Conservation (phyloP, 2,329 filamentous ascomycete species). For the Lecanicillium sp. region DNA sequence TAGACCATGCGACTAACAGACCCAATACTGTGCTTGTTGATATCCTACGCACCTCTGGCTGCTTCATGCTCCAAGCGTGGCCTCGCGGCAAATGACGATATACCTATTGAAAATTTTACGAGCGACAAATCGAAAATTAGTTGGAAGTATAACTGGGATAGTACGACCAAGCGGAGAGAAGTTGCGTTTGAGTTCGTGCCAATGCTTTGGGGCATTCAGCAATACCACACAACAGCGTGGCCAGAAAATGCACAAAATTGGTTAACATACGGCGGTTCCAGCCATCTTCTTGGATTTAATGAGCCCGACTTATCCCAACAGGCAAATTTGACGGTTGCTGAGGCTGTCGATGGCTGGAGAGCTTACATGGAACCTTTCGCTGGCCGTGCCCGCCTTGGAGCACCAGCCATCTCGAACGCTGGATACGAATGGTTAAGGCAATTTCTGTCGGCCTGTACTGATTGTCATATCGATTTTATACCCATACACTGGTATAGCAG, state of each 20-base stretch:
- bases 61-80: no score
- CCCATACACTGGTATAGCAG: conserved; percentile 39
- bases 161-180: conserved; percentile 13
- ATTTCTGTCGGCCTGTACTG: conserved; percentile 32
- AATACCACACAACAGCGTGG: conserved; percentile 12
- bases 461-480: conserved; percentile 35
- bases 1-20: no score
- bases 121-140: conserved; percentile 11
- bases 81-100: conserved; percentile 12
- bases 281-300: conserved; percentile 17
- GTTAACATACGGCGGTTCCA: conserved; percentile 9
- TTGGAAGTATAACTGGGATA: conserved; percentile 18
- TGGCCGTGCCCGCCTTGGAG: conserved; percentile 32
- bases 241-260: conserved; percentile 7
- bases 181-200: conserved; percentile 13
- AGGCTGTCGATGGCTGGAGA: conserved; percentile 30
- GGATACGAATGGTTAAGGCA: conserved; percentile 31
- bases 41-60: no score
- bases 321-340: conserved; percentile 17
- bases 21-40: no score
- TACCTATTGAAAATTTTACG: conserved; percentile 12
- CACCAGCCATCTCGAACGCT: conserved; percentile 40
- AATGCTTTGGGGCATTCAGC: conserved; percentile 15
- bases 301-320: conserved; percentile 15
- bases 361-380: conserved; percentile 35